Percentiles rank a stretch among this genome's conserved stretches.
phyloP scores from a whole-genome alignment of 768 basidiomycete genomes.

The Lactarius deliciosus region DNA sequence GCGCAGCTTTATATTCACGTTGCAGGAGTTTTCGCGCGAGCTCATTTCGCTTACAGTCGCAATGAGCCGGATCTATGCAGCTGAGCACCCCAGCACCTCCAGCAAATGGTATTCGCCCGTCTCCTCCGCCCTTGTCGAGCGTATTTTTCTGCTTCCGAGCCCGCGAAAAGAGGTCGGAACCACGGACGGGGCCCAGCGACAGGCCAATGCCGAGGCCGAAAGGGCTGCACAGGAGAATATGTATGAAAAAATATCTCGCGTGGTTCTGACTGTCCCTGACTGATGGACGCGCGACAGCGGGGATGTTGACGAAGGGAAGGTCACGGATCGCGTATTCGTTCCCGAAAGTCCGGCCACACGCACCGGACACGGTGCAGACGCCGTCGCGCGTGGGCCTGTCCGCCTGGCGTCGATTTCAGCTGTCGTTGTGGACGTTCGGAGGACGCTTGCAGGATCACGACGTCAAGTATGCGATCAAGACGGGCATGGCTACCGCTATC shows the following conservation, averaged over 20 bases:
- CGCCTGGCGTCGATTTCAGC: slow-evolving; percentile 60
- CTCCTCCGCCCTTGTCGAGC: slow-evolving; percentile 40
- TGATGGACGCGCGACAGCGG: slow-evolving; percentile 38
- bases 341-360: slow-evolving; percentile 79
- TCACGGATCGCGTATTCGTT: slow-evolving; percentile 59
- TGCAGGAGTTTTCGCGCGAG: slow-evolving; percentile 92
- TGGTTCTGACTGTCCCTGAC: background rate
- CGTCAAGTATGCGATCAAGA: slow-evolving; percentile 85
- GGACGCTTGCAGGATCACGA: slow-evolving; percentile 66
- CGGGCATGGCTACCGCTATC: slow-evolving; percentile 77
- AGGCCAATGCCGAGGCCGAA: slow-evolving; percentile 19
- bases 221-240: slow-evolving; percentile 34
- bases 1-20: slow-evolving; percentile 87
- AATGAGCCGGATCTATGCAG: slow-evolving; percentile 73
- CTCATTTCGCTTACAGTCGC: slow-evolving; percentile 79
- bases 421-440: slow-evolving; percentile 71
- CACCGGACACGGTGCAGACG: slow-evolving; percentile 82
- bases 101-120: slow-evolving; percentile 30
- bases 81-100: slow-evolving; percentile 51
- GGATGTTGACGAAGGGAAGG: slow-evolving; percentile 44
- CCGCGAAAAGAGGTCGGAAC: slow-evolving; percentile 2
- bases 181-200: background rate
- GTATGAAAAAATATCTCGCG: slow-evolving; percentile 27
- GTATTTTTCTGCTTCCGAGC: slow-evolving; percentile 31
- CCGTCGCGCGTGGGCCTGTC: slow-evolving; percentile 63